Conservation (phyloP, 176 grass and related monocot genomes). For the Eragrostis curvula region DNA sequence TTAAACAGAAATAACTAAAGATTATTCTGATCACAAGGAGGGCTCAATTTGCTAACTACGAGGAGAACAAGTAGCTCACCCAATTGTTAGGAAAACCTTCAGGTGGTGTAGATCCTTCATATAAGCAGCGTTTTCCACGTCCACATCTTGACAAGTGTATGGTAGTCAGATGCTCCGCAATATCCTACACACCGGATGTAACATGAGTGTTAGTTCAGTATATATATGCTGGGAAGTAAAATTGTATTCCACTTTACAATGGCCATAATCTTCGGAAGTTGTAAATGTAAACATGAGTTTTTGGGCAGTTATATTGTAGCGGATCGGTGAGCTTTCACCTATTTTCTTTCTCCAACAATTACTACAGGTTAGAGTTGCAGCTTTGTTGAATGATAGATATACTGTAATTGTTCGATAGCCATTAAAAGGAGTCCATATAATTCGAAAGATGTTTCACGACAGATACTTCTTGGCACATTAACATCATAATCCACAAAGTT, state of each 20-base stretch:
- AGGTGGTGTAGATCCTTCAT: slow-evolving; percentile 86
- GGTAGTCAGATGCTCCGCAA: slow-evolving; percentile 90
- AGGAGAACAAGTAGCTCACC: slow-evolving; percentile 56
- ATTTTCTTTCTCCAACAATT: slow-evolving; percentile 19
- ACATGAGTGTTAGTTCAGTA: not conserved
- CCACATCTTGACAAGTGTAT: slow-evolving; percentile 85
- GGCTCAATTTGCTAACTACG: not conserved
- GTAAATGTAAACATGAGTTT: slow-evolving; percentile 11
- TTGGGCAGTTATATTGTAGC: not conserved
- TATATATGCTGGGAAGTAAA: not conserved
- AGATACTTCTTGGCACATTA: not conserved
- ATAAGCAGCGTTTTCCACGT: slow-evolving; percentile 88
- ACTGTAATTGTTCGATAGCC: not conserved
- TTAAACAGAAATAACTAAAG: not conserved
- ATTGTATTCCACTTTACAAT: not conserved
- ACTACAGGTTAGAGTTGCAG: not conserved
- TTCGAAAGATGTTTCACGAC: not conserved
- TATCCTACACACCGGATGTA: slow-evolving; percentile 67
- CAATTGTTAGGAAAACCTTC: slow-evolving; percentile 89
- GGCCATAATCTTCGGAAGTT: not conserved
- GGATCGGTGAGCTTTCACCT: not conserved
- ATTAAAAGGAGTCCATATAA: not conserved
- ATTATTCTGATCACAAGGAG: not conserved
- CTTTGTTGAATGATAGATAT: not conserved
- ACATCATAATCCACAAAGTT: not conserved